phyloP scores from a whole-genome alignment of 2,329 filamentous ascomycete species.

The Cladobotryum mycophilum region DNA sequence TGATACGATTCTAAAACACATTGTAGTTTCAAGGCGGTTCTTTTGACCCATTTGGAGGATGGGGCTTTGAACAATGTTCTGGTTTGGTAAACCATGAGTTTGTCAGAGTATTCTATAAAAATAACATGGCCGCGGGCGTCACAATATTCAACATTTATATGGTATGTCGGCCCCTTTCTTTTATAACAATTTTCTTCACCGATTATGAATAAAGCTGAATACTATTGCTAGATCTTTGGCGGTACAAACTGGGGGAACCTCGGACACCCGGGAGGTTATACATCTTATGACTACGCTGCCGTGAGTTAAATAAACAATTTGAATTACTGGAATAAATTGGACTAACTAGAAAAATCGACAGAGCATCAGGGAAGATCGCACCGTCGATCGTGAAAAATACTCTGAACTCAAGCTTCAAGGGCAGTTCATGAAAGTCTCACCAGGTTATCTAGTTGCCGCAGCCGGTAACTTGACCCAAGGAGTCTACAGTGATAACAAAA shows the following conservation, averaged over 20 bases:
- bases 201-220: not conserved
- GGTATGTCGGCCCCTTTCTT: constrained; percentile 35
- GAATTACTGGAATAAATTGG: too few relatives aligned
- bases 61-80: constrained; percentile 61
- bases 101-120: constrained; percentile 74
- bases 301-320: constrained; percentile 17
- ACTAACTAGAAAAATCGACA: constrained; percentile 1
- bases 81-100: constrained; percentile 66
- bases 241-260: constrained; percentile 83
- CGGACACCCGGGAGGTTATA: constrained; percentile 61
- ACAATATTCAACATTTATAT: constrained; percentile 71
- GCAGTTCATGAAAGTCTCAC: constrained; percentile 68
- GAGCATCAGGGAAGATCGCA: constrained; percentile 61
- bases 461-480: constrained; percentile 45
- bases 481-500: constrained; percentile 44
- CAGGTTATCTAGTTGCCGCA: constrained; percentile 57
- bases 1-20: not conserved
- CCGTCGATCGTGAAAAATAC: constrained; percentile 67
- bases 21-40: constrained; percentile 61
- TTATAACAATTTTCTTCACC: not conserved
- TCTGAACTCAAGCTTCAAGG: constrained; percentile 70
- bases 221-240: constrained; percentile 50
- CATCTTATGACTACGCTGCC: constrained; percentile 49
- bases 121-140: constrained; percentile 59
- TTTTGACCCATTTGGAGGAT: constrained; percentile 70